Evolutionary conservation across 169 alveolate genomes (phyloP).

Genomic region (Toxoplasma gondii): DNA sequence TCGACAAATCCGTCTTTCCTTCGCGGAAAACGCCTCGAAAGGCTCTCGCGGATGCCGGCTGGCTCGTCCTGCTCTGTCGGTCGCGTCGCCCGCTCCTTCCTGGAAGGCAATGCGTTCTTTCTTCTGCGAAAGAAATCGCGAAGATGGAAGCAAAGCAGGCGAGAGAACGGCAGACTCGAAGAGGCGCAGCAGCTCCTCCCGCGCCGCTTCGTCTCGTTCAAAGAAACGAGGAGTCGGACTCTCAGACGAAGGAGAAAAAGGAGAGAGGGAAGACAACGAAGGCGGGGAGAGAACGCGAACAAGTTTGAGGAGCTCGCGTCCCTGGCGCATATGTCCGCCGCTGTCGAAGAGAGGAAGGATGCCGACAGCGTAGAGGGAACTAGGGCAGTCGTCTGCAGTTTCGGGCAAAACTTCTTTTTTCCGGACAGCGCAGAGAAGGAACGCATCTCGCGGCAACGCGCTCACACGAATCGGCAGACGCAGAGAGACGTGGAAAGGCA

Average conservation of each 20-base stretch:
- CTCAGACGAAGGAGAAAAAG: not conserved
- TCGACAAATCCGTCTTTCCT: too few relatives aligned
- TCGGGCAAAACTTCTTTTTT: not conserved
- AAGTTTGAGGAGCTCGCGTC: not conserved
- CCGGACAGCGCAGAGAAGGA: not conserved
- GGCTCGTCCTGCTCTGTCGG: too few relatives aligned
- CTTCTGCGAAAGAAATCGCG: not conserved
- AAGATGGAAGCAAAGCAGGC: not conserved
- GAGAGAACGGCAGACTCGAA: not conserved
- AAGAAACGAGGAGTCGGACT: too few relatives aligned
- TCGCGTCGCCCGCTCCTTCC: too few relatives aligned
- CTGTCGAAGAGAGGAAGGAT: constrained; percentile 21
- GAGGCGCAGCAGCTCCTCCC: too few relatives aligned
- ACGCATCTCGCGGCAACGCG: constrained; percentile 27
- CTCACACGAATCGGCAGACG: not conserved
- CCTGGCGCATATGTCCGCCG: constrained; percentile 35
- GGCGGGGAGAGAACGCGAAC: constrained; percentile 5
- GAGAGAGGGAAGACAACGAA: not conserved
- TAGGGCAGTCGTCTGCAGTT: not conserved
- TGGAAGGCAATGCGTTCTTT: too few relatives aligned
- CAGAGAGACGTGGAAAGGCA: constrained; percentile 31
- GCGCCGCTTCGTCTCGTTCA: too few relatives aligned
- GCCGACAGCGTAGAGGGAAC: constrained; percentile 14
- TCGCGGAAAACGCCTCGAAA: too few relatives aligned
- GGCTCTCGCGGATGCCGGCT: too few relatives aligned